Evolutionary conservation across 768 basidiomycete species (phyloP), one percentile per base, ranked within the genome.

Genomic region (Amanita fuliginea): DNA sequence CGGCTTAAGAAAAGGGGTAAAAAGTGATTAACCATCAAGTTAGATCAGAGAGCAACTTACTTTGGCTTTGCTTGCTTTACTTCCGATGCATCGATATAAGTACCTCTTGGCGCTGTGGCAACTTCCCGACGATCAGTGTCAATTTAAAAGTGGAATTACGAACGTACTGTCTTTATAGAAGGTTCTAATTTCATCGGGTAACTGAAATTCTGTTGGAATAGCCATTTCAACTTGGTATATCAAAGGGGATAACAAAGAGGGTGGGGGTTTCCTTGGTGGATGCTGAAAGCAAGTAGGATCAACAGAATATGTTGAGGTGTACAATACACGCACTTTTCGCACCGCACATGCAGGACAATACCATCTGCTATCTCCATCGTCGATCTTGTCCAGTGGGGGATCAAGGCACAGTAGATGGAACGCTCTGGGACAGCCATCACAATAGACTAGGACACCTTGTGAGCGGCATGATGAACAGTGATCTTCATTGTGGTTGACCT

Each of bases 361-460:
- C 83, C 85, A 92, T 61, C 78, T 74, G 56, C 82, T 78, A 66
- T 89, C 86, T 10, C 87, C 86, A 40, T 96, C 79, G 64, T 96
- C 91, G 53, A 85, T 75, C 43, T 81, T 71, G 54, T 93, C 88
- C 72, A 97, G 78, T 18, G 96, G 96, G 47, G 96, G 96, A 64
- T 99, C 87, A 55, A 99, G 75, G 65, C 96, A 99, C 78, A 86
- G 83, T 53, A 98, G 81, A 67, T 99, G 96, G 65, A 96, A 99
- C 6, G 93, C 91, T 55, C 86, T 72, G 32, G 95, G 90, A 63
- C 96, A 99, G 16, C 94, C 93, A 64, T 98, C 96, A 65, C 96
- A 99, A 63, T 96, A 98, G 16, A 99, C 79, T 53, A 98, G 75
- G 39, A 86, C 78, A 42, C 95, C 95, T 55, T 69, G 68, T 21